Evolutionary conservation across 805 yeast species (phyloP), one percentile per base, ranked within the genome.

Genomic region (Saccharomyces mikatae): DNA sequence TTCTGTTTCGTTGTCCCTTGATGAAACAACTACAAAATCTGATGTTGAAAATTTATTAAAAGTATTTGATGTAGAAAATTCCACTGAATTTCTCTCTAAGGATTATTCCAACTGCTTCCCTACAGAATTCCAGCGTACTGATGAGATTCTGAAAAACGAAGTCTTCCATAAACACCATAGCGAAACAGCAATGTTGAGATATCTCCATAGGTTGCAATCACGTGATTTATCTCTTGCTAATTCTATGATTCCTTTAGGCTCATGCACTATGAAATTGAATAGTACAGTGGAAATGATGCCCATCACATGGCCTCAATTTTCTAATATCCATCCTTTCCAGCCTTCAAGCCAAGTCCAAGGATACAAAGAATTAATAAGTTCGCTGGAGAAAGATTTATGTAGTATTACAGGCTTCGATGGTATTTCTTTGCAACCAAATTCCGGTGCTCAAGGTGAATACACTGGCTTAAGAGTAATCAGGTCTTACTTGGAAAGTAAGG

Each of bases 361-460:
- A 41, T 94, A 92, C 72, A 69, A 78, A 60, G 86, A 87, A 67
- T 73, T 94, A 56, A 81, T 91, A 51, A 66, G 71, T 24, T 96
- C 88, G 66, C 80, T 94, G 32, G 96, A 88, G 70, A 74, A 76
- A 41, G 98, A 94, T 71, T 76, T 94, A 61, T 87, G 91, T 54
- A 89, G 87, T 59, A 91, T 94, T 59, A 92, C 99, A 10, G 98
- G 98, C 0, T 89, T 94, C 65, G 88, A 84, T 57, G 92, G 88
- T 46, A 86, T 96, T 22, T 87, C 97, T 2, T 75, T 89, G 56
- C 95, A 89, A 84, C 99, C 99, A 58, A 94, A 94, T 70, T 89
- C 97, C 44, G 99, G 99, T 61, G 98, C 99, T 44, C 97, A 92
- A 72, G 99, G 99, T 71, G 99, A 94, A 73, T 94, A 87, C 73